Conservation (phyloP, 768 basidiomycete species). For the Phylloporus arenicola region DNA sequence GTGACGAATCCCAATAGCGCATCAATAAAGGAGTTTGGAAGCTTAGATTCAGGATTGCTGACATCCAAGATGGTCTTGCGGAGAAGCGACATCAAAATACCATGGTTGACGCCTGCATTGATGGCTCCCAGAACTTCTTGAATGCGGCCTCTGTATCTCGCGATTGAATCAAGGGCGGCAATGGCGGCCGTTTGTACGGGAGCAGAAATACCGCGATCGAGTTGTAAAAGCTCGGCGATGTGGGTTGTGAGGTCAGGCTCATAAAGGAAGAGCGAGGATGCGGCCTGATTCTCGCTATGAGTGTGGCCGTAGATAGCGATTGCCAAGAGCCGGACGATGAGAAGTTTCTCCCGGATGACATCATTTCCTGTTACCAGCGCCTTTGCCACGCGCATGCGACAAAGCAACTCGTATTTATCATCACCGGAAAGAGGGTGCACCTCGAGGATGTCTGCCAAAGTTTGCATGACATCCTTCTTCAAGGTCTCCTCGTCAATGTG, state of each 20-base stretch:
- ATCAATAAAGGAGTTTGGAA: constrained; percentile 76
- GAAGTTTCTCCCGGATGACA: constrained; percentile 70
- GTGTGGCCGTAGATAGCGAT: constrained; percentile 91
- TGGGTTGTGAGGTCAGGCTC: constrained; percentile 90
- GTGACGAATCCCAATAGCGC: constrained; percentile 83
- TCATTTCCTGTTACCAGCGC: constrained; percentile 56
- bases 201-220: constrained; percentile 65
- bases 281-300: constrained; percentile 71
- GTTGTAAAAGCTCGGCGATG: constrained; percentile 83
- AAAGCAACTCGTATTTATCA: constrained; percentile 85
- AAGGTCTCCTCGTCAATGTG: constrained; percentile 60
- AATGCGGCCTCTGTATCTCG: constrained; percentile 75
- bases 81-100: constrained; percentile 84
- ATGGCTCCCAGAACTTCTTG: constrained; percentile 86
- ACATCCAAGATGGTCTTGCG: constrained; percentile 77
- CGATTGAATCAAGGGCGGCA: constrained; percentile 85
- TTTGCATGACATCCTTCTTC: constrained; percentile 63
- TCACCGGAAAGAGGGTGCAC: constrained; percentile 64
- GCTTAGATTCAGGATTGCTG: constrained; percentile 54
- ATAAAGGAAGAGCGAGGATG: constrained; percentile 82
- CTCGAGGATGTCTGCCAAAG: constrained; percentile 70
- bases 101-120: constrained; percentile 95
- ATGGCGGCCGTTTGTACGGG: constrained; percentile 80
- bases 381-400: constrained; percentile 76
- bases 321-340: constrained; percentile 75